Conservation (phyloP, 768 basidiomycete genomes). For the Sutorius australiensis region DNA sequence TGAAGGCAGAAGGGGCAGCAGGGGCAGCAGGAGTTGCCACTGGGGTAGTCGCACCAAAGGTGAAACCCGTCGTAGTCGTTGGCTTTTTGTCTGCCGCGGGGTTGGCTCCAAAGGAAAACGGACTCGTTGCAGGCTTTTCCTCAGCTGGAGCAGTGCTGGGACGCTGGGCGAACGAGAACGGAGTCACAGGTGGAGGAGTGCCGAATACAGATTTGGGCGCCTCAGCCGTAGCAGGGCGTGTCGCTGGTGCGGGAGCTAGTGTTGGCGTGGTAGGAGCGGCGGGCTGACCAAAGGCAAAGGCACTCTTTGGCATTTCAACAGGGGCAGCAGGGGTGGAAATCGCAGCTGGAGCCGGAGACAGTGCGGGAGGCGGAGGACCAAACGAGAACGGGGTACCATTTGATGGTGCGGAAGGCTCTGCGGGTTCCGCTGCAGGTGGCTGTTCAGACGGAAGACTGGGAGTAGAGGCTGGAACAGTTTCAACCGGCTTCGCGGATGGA, state of each 20-base stretch:
- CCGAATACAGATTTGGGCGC: conserved; percentile 44
- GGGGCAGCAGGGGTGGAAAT: conserved; percentile 10
- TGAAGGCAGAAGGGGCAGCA: conserved; percentile 35
- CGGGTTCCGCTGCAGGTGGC: conserved; percentile 1
- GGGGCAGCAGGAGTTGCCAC: conserved; percentile 24
- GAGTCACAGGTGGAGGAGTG: conserved; percentile 18
- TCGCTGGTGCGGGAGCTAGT: conserved; percentile 6
- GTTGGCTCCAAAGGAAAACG: conserved; percentile 32
- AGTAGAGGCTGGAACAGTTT: conserved; percentile 12
- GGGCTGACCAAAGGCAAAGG: conserved; percentile 33
- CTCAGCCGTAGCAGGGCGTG: conserved; percentile 25
- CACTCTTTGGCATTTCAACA: conserved; percentile 30
- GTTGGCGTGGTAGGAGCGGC: conserved; percentile 7
- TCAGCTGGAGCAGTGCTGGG: conserved; percentile 20
- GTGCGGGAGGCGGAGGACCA: conserved; percentile 15
- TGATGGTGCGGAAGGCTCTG: conserved; percentile 6
- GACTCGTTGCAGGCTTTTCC: conserved; percentile 19
- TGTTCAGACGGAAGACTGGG: conserved; percentile 9
- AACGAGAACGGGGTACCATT: conserved; percentile 26
- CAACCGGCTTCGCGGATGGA: conserved; percentile 19
- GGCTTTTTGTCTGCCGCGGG: conserved; percentile 36
- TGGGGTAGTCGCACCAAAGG: conserved; percentile 40
- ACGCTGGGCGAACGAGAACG: conserved; percentile 45
- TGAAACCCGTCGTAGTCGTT: conserved; percentile 36
- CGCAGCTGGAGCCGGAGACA: conserved; percentile 1